These are phyloP conservation scores for Ustulina deusta DNA, from an alignment of 2,329 filamentous ascomycete species.

Conservation along the genomic window DNA sequence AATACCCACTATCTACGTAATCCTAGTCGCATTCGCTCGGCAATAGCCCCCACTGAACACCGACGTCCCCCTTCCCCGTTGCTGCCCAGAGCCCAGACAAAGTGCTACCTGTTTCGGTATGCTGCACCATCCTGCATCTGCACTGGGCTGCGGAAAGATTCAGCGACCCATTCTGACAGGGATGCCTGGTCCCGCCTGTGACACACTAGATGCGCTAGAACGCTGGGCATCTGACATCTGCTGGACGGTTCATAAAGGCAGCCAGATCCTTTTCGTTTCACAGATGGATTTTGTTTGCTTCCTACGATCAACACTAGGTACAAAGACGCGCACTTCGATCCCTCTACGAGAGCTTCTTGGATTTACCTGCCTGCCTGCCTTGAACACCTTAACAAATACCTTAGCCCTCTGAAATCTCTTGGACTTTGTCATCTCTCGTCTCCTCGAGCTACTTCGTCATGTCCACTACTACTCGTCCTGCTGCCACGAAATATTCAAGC, in stretches of 20 bases:
- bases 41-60: constrained; percentile 23
- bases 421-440: constrained; percentile 7
- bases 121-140: constrained; percentile 22
- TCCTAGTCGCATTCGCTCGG: constrained; percentile 1
- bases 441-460: constrained; percentile 39
- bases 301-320: constrained; percentile 20
- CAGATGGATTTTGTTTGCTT: constrained; percentile 12
- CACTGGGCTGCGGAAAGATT: constrained; percentile 5
- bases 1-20: neutral
- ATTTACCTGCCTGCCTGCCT: neutral
- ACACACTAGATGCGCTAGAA: constrained; percentile 18
- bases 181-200: constrained; percentile 18
- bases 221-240: constrained; percentile 30
- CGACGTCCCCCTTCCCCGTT: constrained; percentile 6
- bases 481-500: constrained; percentile 55
- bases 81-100: constrained; percentile 28
- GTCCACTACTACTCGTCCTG: constrained; percentile 51
- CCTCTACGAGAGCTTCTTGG: neutral
- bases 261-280: constrained; percentile 28
- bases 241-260: constrained; percentile 33
- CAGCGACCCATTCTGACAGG: constrained; percentile 30
- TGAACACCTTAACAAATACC: neutral
- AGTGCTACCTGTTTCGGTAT: constrained; percentile 26
- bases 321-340: neutral
- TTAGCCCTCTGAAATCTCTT: neutral